Percentiles rank a stretch among this genome's conserved stretches.
Evolutionary conservation across 208 protist genomes (phyloP).

Genomic region (Naegleria fowleri): DNA sequence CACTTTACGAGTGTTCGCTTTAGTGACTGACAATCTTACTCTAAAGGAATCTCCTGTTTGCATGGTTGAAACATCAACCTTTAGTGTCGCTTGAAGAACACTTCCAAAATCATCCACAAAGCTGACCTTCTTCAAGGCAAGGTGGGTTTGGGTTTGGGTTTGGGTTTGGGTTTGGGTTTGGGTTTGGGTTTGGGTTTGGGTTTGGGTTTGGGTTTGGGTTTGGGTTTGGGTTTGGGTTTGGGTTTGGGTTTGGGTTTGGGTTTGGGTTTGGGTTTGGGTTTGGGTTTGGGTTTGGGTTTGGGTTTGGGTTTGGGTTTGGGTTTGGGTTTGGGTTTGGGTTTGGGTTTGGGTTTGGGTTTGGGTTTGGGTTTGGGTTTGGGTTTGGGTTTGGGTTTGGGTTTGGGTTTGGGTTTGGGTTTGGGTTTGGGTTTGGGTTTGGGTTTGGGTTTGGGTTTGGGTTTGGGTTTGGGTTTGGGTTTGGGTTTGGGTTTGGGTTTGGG

Average conservation of each 20-base stretch:
- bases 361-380: neutral
- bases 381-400: neutral
- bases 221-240: neutral
- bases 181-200: neutral
- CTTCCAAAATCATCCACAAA: too few relatives aligned
- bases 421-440: neutral
- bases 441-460: neutral
- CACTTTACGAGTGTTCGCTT: too few relatives aligned
- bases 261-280: neutral
- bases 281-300: neutral
- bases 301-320: neutral
- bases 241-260: neutral
- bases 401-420: neutral
- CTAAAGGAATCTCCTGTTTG: too few relatives aligned
- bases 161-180: neutral
- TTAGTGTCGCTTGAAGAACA: too few relatives aligned
- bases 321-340: neutral
- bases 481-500: neutral
- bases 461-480: neutral
- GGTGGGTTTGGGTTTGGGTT: neutral
- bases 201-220: neutral
- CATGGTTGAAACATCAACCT: too few relatives aligned
- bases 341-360: neutral
- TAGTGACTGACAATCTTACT: too few relatives aligned
- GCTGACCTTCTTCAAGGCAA: too few relatives aligned